phyloP scores from a whole-genome alignment of 2,329 filamentous ascomycete genomes.

The Lecanosticta acicola region DNA sequence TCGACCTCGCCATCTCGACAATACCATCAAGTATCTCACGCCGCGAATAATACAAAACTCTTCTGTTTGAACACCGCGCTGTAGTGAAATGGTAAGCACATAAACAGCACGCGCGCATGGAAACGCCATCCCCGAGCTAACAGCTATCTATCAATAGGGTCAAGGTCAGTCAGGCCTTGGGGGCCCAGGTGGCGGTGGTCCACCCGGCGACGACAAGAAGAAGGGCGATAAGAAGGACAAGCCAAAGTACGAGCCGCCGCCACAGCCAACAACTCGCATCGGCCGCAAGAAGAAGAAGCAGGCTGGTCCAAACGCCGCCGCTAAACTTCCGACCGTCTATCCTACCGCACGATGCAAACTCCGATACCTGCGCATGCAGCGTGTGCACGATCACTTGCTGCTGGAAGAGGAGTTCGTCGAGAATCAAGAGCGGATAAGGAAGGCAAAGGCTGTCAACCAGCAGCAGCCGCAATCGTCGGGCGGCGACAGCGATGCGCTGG shows the following conservation, averaged over 20 bases:
- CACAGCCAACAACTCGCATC: constrained; percentile 91
- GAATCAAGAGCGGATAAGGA: constrained; percentile 93
- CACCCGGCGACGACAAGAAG: constrained; percentile 70
- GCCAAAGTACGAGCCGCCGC: constrained; percentile 98
- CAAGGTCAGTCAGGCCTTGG: constrained; percentile 85
- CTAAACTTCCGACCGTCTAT: constrained; percentile 89
- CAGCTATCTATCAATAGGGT: constrained; percentile 49
- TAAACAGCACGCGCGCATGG: constrained; percentile 4
- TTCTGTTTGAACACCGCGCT: background rate
- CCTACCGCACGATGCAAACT: constrained; percentile 97
- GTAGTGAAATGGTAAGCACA: constrained; percentile 15
- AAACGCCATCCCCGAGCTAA: constrained; percentile 7
- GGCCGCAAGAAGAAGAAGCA: constrained; percentile 98
- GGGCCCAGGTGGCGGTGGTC: constrained; percentile 44
- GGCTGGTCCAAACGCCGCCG: constrained; percentile 85
- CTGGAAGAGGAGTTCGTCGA: constrained; percentile 98
- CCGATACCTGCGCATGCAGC: constrained; percentile 93
- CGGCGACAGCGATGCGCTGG: constrained; percentile 68
- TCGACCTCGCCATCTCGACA: background rate
- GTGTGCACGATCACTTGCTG: constrained; percentile 93
- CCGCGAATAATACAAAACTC: background rate
- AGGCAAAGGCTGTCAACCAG: constrained; percentile 77
- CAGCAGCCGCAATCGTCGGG: constrained; percentile 52
- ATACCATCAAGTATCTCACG: background rate
- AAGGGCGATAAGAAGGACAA: constrained; percentile 92